phyloP scores from a whole-genome alignment of 345 rosid genomes.

The Atalantia buxifolia region DNA sequence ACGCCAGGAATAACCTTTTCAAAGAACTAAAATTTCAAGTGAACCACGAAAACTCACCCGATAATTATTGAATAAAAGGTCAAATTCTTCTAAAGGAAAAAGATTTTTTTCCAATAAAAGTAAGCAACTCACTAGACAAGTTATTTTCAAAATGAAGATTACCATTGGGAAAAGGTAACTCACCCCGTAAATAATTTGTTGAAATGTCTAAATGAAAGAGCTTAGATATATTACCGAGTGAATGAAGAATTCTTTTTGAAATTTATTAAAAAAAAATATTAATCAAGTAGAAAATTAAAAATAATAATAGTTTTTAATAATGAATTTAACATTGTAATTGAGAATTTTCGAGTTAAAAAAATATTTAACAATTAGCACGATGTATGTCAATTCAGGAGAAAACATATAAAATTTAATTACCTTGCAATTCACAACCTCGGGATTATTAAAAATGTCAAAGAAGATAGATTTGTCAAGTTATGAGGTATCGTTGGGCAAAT shows the following conservation, averaged over 20 bases:
- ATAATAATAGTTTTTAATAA: too few relatives aligned
- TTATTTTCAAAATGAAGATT: background rate
- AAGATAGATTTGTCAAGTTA: background rate
- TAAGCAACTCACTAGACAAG: too few relatives aligned
- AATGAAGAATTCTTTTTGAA: background rate
- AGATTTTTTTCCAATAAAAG: too few relatives aligned
- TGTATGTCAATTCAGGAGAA: background rate
- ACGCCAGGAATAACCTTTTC: too few relatives aligned
- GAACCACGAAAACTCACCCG: background rate
- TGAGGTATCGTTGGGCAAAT: background rate
- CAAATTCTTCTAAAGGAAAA: background rate
- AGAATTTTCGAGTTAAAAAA: background rate
- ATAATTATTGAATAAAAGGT: background rate
- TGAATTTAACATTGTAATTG: too few relatives aligned
- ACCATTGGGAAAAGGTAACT: background rate
- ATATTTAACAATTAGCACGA: too few relatives aligned
- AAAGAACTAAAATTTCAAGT: too few relatives aligned
- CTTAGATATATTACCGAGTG: background rate
- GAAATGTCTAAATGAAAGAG: background rate
- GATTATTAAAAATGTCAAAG: background rate
- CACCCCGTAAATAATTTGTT: background rate
- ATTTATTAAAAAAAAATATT: background rate
- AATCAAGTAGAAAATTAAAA: background rate
- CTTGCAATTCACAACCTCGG: background rate
- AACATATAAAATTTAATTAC: background rate